phyloP scores from a whole-genome alignment of 345 rosid genomes.

The Abelmoschus esculentus region DNA sequence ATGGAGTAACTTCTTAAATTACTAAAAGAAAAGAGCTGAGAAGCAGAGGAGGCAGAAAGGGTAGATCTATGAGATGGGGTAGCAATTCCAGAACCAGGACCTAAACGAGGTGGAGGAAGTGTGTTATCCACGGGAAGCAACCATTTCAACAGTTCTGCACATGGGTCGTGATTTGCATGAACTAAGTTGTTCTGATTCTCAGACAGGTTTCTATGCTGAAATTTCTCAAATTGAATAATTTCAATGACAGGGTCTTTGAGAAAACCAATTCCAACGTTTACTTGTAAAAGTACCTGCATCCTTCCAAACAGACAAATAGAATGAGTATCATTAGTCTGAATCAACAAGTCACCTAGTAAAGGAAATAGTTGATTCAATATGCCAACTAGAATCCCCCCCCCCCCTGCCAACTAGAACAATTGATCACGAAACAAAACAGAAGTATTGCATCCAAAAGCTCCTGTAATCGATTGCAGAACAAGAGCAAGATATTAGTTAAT shows the following conservation, averaged over 20 bases:
- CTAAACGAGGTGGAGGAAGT: constrained; percentile 41
- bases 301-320: constrained; percentile 71
- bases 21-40: constrained; percentile 79
- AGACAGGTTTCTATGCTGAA: too few relatives aligned
- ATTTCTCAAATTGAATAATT: too few relatives aligned
- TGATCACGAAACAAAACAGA: background rate
- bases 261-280: constrained; percentile 21
- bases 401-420: background rate
- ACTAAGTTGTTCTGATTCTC: too few relatives aligned
- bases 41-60: constrained; percentile 45
- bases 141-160: constrained; percentile 27
- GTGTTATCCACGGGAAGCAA: constrained; percentile 81
- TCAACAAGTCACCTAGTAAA: background rate
- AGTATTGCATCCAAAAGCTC: background rate
- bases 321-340: constrained; percentile 40
- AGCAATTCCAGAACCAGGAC: constrained; percentile 46
- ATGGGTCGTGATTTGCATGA: too few relatives aligned
- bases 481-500: background rate
- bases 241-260: too few relatives aligned
- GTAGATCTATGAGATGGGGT: constrained; percentile 47
- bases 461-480: background rate
- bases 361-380: background rate
- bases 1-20: constrained; percentile 95
- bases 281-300: constrained; percentile 92
- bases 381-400: background rate